Evolutionary conservation across 1,284 basidiomycete species (phyloP), one percentile per base, ranked within the genome.

Genomic region (Moesziomyces aphidis): DNA sequence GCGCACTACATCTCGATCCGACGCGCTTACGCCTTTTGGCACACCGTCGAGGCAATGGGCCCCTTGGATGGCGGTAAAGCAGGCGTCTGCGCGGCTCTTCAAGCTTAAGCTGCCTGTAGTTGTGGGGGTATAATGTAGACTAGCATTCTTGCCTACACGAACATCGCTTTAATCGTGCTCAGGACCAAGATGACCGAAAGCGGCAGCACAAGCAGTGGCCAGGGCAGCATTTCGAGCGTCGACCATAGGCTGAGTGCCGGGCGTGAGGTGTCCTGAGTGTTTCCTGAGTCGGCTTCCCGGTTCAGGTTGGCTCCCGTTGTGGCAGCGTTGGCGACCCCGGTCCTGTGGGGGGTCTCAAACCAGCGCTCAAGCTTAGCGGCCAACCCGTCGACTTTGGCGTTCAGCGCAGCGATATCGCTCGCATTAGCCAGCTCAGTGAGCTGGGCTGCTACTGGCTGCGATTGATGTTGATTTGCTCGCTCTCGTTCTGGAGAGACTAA

Each of bases 1-100:
- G 88, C 90, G 42, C 93, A 94, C 83, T 94, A 92, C 85, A 48
- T 81, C 11, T 64, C 61, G 1, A 52, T 84, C 17, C 59, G 82
- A 9, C 62, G 75, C 9, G 75, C 76, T 11, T 83, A 83, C 45
- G 65, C 67, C 5, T 83, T 83, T 34, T 83, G 82, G 83, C 81
- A 83, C 62, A 77, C 80, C 4, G 75, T 83, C 21, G 78, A 82
- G 53, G 36, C 61, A 15, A 2, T 71, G 2, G 46, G 55, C 1
- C n/a, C 55, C 0, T 31, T 22, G 2, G 77, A 68, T 0, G 53
- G 15, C 1, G 68, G 68, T 0, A 65, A 51, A 19, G 55, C 46
- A 0, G 76, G 77, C 1, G 70, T 78, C n/a, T 80, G 78, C 36
- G 53, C 50, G 23, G 72, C 70, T 3, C 45, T 80, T 13, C 56